Percentiles rank a stretch among this genome's conserved stretches.
Conservation (phyloP, 2,329 filamentous ascomycete genomes). For the Massarina eburnea region DNA sequence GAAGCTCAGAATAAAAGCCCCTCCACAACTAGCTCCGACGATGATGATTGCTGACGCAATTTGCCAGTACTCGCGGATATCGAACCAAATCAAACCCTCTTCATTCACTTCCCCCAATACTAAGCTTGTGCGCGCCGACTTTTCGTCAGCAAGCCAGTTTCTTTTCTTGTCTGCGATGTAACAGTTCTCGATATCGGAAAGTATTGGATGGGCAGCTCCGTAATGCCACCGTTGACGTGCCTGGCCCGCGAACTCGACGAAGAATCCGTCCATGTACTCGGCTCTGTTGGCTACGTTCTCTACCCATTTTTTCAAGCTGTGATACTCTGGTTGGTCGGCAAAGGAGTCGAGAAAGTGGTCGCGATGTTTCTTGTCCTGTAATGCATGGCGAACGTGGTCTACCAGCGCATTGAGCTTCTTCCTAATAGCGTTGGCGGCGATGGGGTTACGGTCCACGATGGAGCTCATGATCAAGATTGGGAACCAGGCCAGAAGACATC, state of each 20-base stretch:
- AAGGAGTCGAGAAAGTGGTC: conserved; percentile 33
- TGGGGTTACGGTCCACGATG: conserved; percentile 51
- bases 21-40: conserved; percentile 39
- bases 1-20: conserved; percentile 47
- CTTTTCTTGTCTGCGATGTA: conserved; percentile 43
- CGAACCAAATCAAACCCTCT: conserved; percentile 46
- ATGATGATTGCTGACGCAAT: conserved; percentile 41
- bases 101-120: conserved; percentile 40
- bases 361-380: conserved; percentile 30
- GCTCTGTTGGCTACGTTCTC: conserved; percentile 23
- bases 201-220: conserved; percentile 47
- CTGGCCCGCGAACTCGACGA: conserved; percentile 44
- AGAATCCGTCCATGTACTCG: conserved; percentile 37
- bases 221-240: conserved; percentile 42
- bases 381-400: conserved; percentile 38
- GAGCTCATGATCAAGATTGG: conserved; percentile 48
- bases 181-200: conserved; percentile 45
- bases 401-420: conserved; percentile 44
- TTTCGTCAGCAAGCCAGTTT: conserved; percentile 42
- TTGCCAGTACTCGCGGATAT: conserved; percentile 49
- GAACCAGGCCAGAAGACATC: conserved; percentile 49
- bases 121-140: conserved; percentile 36
- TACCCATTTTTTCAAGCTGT: conserved; percentile 25
- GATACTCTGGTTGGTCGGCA: conserved; percentile 19
- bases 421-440: conserved; percentile 44